phyloP scores from a whole-genome alignment of 208 protist species.

The Herpetomonas muscarum region DNA sequence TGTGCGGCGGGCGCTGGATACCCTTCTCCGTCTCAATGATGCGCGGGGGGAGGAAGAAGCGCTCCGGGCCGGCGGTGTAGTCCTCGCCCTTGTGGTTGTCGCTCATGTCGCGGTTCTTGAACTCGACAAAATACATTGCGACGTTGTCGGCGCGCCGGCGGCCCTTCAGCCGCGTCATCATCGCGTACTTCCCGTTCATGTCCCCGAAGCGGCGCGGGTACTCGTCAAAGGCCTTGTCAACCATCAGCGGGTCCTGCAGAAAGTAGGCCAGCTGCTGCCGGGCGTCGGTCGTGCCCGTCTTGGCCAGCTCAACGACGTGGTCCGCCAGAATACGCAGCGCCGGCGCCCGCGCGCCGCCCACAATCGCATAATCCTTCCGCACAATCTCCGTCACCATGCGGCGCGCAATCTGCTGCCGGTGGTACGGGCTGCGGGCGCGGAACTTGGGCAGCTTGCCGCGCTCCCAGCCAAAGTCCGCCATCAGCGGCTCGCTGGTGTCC shows the following conservation, averaged over 20 bases:
- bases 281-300: slow-evolving; percentile 84
- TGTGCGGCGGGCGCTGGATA: slow-evolving; percentile 85
- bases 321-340: slow-evolving; percentile 84
- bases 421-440: slow-evolving; percentile 74
- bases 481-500: slow-evolving; percentile 71
- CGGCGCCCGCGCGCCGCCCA: slow-evolving; percentile 78
- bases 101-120: slow-evolving; percentile 85
- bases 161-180: slow-evolving; percentile 82
- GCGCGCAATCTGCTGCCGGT: slow-evolving; percentile 82
- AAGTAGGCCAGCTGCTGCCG: slow-evolving; percentile 88
- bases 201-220: slow-evolving; percentile 82
- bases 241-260: slow-evolving; percentile 85
- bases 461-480: slow-evolving; percentile 84
- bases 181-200: slow-evolving; percentile 81
- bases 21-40: slow-evolving; percentile 87
- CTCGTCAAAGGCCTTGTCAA: slow-evolving; percentile 92
- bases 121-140: slow-evolving; percentile 91
- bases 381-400: slow-evolving; percentile 91
- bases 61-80: slow-evolving; percentile 73
- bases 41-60: slow-evolving; percentile 86
- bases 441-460: slow-evolving; percentile 83
- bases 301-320: slow-evolving; percentile 86
- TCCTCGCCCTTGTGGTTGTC: slow-evolving; percentile 91
- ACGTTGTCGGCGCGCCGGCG: slow-evolving; percentile 63
- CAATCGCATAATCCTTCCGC: slow-evolving; percentile 86